phyloP scores from a whole-genome alignment of 202 grass and related monocot species.

The Hordeum pubiflorum region DNA sequence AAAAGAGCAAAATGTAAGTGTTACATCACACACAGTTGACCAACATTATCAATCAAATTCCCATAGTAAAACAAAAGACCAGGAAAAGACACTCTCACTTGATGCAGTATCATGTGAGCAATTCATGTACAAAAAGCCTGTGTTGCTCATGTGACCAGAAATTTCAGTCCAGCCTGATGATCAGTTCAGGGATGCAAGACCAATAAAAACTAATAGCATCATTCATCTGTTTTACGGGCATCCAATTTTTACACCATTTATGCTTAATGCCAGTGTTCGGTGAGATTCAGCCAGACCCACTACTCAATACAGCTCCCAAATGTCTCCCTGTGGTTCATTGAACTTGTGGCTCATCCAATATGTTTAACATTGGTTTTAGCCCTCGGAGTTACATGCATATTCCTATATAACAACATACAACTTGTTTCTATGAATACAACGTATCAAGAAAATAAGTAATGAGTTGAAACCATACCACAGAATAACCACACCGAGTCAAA shows the following conservation, averaged over 20 bases:
- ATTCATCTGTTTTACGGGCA: background rate
- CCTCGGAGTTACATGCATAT: background rate
- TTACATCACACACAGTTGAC: background rate
- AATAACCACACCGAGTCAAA: slow-evolving; percentile 90
- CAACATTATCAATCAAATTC: background rate
- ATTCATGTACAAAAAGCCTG: background rate
- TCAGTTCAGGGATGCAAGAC: slow-evolving; percentile 1
- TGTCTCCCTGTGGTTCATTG: background rate
- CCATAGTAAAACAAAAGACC: background rate
- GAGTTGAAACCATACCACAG: slow-evolving; percentile 59
- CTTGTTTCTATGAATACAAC: background rate
- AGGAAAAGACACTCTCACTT: background rate
- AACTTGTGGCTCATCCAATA: background rate
- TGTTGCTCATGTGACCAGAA: background rate
- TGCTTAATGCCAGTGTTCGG: background rate
- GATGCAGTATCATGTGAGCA: background rate
- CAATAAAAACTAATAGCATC: background rate
- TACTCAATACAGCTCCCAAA: slow-evolving; percentile 4
- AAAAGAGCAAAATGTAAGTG: background rate
- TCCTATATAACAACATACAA: background rate
- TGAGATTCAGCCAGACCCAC: background rate
- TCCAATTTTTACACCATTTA: background rate
- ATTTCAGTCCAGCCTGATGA: background rate
- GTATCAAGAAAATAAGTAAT: background rate
- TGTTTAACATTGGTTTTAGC: background rate